Conservation (phyloP, 345 rosid species). For the Eutrema heterophyllum region DNA sequence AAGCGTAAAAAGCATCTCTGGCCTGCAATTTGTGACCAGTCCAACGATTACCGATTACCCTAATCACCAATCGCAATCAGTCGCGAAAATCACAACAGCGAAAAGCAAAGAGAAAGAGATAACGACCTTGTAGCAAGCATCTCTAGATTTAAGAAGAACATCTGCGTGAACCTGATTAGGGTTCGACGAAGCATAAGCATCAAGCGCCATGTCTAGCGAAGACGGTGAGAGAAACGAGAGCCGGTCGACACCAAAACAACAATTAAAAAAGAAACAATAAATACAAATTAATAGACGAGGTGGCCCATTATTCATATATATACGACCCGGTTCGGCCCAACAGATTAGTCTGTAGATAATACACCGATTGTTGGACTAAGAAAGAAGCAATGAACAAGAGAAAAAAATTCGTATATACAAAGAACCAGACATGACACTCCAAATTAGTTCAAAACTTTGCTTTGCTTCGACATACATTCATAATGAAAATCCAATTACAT, state of each 20-base stretch:
- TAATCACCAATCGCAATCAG: neutral
- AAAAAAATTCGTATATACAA: neutral
- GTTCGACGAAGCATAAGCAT: conserved; percentile 43
- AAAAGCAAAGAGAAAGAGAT: neutral
- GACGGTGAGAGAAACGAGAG: neutral
- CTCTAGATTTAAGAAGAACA: conserved; percentile 61
- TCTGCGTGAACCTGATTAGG: conserved; percentile 55
- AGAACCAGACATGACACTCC: neutral
- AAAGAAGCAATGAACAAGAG: neutral
- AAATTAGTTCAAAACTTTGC: neutral
- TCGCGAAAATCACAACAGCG: neutral
- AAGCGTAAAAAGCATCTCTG: conserved; percentile 71
- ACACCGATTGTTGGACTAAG: neutral
- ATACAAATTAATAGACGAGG: no score
- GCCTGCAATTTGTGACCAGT: conserved; percentile 40
- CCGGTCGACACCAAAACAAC: neutral
- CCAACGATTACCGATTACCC: neutral
- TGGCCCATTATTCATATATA: neutral
- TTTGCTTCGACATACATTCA: neutral
- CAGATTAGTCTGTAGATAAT: neutral
- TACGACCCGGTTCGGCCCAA: neutral
- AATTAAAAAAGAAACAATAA: neutral
- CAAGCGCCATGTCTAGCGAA: conserved; percentile 35
- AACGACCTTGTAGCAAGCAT: conserved; percentile 70
- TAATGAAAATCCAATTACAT: conserved; percentile 5